These are phyloP conservation scores for Teratosphaeria nubilosa DNA, from an alignment of 2,329 filamentous ascomycete genomes.

Conservation along the genomic window DNA sequence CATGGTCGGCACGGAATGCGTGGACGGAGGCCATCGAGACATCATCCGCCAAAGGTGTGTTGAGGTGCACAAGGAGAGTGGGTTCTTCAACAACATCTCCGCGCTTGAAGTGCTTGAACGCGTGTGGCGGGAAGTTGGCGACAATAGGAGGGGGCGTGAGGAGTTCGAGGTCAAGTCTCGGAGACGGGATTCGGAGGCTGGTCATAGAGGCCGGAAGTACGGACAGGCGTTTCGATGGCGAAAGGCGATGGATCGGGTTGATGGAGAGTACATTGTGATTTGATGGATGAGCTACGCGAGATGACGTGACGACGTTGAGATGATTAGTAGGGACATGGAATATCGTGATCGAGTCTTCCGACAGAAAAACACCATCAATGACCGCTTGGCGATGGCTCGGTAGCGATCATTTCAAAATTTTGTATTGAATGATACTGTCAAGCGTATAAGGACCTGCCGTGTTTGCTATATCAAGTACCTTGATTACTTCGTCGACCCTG, in stretches of 20 bases:
- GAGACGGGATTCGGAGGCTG: constrained; percentile 17
- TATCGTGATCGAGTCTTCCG: too few relatives aligned
- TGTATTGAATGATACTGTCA: too few relatives aligned
- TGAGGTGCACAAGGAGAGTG: constrained; percentile 78
- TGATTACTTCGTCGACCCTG: too few relatives aligned
- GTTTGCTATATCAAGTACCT: too few relatives aligned
- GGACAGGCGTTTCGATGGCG: constrained; percentile 40
- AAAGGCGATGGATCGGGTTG: constrained; percentile 40
- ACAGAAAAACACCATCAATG: too few relatives aligned
- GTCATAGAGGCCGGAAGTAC: constrained; percentile 10
- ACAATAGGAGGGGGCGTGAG: constrained; percentile 13
- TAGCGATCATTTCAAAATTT: too few relatives aligned
- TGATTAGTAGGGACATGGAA: too few relatives aligned
- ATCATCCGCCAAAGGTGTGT: constrained; percentile 71
- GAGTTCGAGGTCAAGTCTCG: constrained; percentile 19
- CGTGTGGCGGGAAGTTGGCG: constrained; percentile 51
- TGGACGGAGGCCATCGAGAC: constrained; percentile 66
- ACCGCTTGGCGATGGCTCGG: too few relatives aligned
- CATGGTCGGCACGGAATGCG: constrained; percentile 79
- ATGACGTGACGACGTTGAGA: background rate
- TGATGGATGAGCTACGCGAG: constrained; percentile 19
- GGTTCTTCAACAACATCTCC: constrained; percentile 87
- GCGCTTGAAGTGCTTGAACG: constrained; percentile 77
- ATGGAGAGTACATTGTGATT: constrained; percentile 44
- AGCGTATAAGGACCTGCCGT: too few relatives aligned